Percentiles rank a stretch among this genome's conserved stretches.
Evolutionary conservation across 2,329 filamentous ascomycete species (phyloP).

Genomic region (Exutisphaerella laricina): DNA sequence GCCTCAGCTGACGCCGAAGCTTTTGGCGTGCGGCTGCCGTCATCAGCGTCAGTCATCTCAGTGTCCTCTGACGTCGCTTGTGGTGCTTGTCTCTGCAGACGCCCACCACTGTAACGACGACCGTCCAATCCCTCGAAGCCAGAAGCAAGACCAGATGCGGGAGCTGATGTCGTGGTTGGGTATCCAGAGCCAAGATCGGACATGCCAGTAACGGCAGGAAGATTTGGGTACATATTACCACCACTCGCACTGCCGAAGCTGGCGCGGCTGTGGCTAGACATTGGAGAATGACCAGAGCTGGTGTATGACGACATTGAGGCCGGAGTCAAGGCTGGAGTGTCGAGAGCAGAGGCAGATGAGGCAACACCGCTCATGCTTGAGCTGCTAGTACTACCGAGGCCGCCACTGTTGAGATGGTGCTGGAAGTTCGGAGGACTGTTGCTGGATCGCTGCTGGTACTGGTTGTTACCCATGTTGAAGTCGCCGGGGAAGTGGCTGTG

Average conservation of each 20-base stretch:
- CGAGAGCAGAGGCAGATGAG: slow-evolving; percentile 45
- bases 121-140: slow-evolving; percentile 57
- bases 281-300: slow-evolving; percentile 66
- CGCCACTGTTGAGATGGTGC: slow-evolving; percentile 21
- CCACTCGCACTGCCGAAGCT: slow-evolving; percentile 50
- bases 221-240: slow-evolving; percentile 67
- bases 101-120: slow-evolving; percentile 56
- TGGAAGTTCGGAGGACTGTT: slow-evolving; percentile 49
- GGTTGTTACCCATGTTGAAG: slow-evolving; percentile 47
- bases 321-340: slow-evolving; percentile 71
- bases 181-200: slow-evolving; percentile 53
- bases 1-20: slow-evolving; percentile 19
- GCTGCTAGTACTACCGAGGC: slow-evolving; percentile 33
- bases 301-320: slow-evolving; percentile 71
- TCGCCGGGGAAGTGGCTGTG: slow-evolving; percentile 50
- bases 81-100: slow-evolving; percentile 51
- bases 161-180: slow-evolving; percentile 59
- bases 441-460: slow-evolving; percentile 47
- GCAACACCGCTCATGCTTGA: slow-evolving; percentile 32
- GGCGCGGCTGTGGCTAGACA: slow-evolving; percentile 56
- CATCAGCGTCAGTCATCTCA: slow-evolving; percentile 39
- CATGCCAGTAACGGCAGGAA: slow-evolving; percentile 65
- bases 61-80: slow-evolving; percentile 36
- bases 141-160: slow-evolving; percentile 63
- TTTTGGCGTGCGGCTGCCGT: slow-evolving; percentile 33